These are phyloP conservation scores for Stenocarpella maydis DNA, from an alignment of 2,329 filamentous ascomycete genomes.

Conservation along the genomic window DNA sequence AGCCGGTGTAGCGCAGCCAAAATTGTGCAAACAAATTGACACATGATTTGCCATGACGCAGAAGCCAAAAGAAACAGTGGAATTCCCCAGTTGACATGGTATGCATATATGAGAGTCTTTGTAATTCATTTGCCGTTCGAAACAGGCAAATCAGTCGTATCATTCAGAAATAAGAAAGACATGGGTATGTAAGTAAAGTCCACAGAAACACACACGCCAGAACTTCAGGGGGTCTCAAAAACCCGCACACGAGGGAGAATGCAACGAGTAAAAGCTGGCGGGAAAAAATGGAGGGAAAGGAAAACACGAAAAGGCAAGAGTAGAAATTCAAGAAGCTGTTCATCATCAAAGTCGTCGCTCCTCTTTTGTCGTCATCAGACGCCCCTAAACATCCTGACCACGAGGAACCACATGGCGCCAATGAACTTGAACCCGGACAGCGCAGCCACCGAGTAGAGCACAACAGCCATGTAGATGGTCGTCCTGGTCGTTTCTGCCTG, in stretches of 20 bases:
- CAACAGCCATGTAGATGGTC: slow-evolving; percentile 84
- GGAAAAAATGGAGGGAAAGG: background rate
- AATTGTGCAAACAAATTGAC: background rate
- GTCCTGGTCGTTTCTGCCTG: slow-evolving; percentile 59
- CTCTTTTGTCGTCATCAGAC: slow-evolving; percentile 51
- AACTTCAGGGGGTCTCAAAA: background rate
- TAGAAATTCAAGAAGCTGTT: slow-evolving; percentile 14
- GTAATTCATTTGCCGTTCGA: background rate
- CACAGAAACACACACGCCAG: slow-evolving; percentile 7
- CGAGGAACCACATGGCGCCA: slow-evolving; percentile 90
- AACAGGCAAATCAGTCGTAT: slow-evolving; percentile 17
- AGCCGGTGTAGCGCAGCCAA: background rate
- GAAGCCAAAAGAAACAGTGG: background rate
- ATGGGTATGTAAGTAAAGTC: slow-evolving; percentile 27
- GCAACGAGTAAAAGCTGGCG: background rate
- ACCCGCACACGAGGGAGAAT: background rate
- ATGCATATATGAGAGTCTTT: background rate
- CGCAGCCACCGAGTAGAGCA: slow-evolving; percentile 88
- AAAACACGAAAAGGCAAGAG: slow-evolving; percentile 14
- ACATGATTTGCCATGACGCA: background rate
- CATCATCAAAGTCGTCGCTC: slow-evolving; percentile 22
- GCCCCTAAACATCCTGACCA: slow-evolving; percentile 84
- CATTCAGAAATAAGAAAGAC: slow-evolving; percentile 14
- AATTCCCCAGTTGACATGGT: background rate
- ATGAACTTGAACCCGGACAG: slow-evolving; percentile 87